Conservation (phyloP, 768 basidiomycete species). For the Mrakia frigida region DNA sequence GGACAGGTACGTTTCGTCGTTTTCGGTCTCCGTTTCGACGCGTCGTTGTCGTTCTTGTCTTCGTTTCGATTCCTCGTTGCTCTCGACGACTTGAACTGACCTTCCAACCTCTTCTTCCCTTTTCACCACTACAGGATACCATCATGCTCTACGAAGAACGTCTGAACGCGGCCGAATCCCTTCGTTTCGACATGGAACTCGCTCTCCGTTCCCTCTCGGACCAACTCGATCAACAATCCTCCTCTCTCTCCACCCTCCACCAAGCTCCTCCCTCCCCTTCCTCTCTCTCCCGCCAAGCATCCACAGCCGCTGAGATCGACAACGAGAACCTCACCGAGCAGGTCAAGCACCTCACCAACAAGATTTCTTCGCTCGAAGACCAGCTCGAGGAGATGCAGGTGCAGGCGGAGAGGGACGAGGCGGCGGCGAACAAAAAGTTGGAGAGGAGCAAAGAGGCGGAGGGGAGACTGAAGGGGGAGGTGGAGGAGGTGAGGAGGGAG, state of each 20-base stretch:
- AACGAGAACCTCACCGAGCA: slow-evolving; percentile 89
- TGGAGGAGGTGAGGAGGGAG: slow-evolving; percentile 60
- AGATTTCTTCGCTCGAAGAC: slow-evolving; percentile 72
- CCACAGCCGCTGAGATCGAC: slow-evolving; percentile 83
- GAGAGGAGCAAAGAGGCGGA: slow-evolving; percentile 48
- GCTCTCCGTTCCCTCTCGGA: slow-evolving; percentile 39
- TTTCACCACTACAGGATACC: slow-evolving; percentile 61
- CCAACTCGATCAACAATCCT: slow-evolving; percentile 19
- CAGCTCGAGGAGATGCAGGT: slow-evolving; percentile 64
- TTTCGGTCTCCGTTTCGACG: no score
- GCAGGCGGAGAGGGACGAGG: slow-evolving; percentile 62
- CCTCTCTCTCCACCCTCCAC: background rate
- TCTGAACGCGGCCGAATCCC: slow-evolving; percentile 62
- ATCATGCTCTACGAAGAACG: slow-evolving; percentile 92
- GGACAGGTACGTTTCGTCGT: slow-evolving; percentile 62
- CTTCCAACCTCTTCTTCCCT: background rate
- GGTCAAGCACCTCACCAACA: slow-evolving; percentile 75
- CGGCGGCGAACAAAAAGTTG: slow-evolving; percentile 37
- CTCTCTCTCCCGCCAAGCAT: slow-evolving; percentile 38
- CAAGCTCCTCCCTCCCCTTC: background rate
- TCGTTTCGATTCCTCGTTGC: background rate
- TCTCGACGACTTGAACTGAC: no score
- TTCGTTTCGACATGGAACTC: slow-evolving; percentile 69
- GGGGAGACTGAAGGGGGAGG: slow-evolving; percentile 63
- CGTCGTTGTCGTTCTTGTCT: background rate